Conservation (phyloP, 495 filamentous ascomycete species). For the Clohesyomyces aquaticus region DNA sequence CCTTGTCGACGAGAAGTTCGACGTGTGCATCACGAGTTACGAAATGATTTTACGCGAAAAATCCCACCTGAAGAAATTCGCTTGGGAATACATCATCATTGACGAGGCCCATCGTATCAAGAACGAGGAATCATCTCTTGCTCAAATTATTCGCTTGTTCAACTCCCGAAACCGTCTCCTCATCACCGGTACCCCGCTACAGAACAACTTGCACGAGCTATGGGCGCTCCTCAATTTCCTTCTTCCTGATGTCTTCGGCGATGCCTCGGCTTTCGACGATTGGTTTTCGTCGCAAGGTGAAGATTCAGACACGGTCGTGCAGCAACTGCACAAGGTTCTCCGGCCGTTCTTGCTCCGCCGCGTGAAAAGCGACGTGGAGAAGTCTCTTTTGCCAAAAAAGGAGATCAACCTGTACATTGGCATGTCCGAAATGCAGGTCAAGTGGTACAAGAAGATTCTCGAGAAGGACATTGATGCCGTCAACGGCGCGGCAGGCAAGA, state of each 20-base stretch:
- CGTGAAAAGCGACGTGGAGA: slow-evolving; percentile 98
- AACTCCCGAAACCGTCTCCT: slow-evolving; percentile 93
- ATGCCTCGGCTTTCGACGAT: slow-evolving; percentile 95
- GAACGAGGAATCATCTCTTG: slow-evolving; percentile 96
- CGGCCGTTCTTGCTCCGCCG: slow-evolving; percentile 93
- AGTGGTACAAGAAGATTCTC: slow-evolving; percentile 98
- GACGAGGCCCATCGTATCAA: slow-evolving; percentile 99
- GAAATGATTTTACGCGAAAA: slow-evolving; percentile 98
- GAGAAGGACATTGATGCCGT: slow-evolving; percentile 99
- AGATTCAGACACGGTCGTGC: slow-evolving; percentile 94
- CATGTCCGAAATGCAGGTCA: slow-evolving; percentile 99
- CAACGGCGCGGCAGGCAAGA: slow-evolving; percentile 93
- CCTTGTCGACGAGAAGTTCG: slow-evolving; percentile 87
- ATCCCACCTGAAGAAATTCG: slow-evolving; percentile 92
- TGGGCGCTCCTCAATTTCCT: slow-evolving; percentile 98
- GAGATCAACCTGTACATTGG: slow-evolving; percentile 96
- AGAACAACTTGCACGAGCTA: slow-evolving; percentile 99
- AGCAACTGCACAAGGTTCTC: slow-evolving; percentile 92
- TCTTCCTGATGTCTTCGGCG: slow-evolving; percentile 95
- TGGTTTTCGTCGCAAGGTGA: slow-evolving; percentile 92
- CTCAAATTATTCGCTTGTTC: slow-evolving; percentile 96
- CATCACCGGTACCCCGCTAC: slow-evolving; percentile 95
- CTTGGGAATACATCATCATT: slow-evolving; percentile 99
- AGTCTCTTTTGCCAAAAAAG: slow-evolving; percentile 96
- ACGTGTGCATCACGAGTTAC: slow-evolving; percentile 94